These are phyloP conservation scores for Boletus reticuloceps DNA, from an alignment of 768 basidiomycete genomes.

Conservation along the genomic window DNA sequence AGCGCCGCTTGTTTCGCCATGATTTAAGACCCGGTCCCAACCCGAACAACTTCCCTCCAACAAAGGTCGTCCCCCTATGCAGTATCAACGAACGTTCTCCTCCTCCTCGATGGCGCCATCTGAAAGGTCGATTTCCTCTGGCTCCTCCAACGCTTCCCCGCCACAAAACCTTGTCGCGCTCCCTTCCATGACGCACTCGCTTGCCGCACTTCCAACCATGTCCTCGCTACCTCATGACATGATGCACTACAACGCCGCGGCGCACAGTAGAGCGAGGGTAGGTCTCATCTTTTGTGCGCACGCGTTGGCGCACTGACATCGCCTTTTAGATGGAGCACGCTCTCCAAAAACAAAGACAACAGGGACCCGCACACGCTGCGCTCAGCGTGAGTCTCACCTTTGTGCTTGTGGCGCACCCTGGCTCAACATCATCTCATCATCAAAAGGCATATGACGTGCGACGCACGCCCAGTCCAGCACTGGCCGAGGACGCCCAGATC, in stretches of 20 bases:
- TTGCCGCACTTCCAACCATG: constrained; percentile 31
- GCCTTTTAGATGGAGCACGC: constrained; percentile 30
- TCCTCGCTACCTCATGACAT: constrained; percentile 30
- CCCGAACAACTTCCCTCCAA: constrained; percentile 8
- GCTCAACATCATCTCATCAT: background rate
- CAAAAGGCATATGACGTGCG: constrained; percentile 28
- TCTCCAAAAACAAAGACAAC: constrained; percentile 32
- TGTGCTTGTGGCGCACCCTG: background rate
- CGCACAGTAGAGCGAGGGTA: constrained; percentile 31
- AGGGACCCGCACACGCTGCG: constrained; percentile 20
- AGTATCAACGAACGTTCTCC: constrained; percentile 29
- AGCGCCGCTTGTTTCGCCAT: constrained; percentile 23
- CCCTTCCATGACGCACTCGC: constrained; percentile 33
- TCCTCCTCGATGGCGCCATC: constrained; percentile 33
- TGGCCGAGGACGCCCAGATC: constrained; percentile 31
- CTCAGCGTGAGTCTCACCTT: constrained; percentile 20
- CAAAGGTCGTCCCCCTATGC: constrained; percentile 24
- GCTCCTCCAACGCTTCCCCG: constrained; percentile 30
- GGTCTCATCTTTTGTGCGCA: background rate
- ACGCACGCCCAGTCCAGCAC: constrained; percentile 32
- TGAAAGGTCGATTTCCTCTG: constrained; percentile 33
- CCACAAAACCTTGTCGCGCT: constrained; percentile 29
- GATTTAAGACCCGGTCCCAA: constrained; percentile 24
- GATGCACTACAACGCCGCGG: constrained; percentile 30
- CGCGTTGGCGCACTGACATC: constrained; percentile 3